Base-by-base conservation (phyloP, 495 filamentous ascomycete genomes). In the Aspergillus saccharolyticus region DNA sequence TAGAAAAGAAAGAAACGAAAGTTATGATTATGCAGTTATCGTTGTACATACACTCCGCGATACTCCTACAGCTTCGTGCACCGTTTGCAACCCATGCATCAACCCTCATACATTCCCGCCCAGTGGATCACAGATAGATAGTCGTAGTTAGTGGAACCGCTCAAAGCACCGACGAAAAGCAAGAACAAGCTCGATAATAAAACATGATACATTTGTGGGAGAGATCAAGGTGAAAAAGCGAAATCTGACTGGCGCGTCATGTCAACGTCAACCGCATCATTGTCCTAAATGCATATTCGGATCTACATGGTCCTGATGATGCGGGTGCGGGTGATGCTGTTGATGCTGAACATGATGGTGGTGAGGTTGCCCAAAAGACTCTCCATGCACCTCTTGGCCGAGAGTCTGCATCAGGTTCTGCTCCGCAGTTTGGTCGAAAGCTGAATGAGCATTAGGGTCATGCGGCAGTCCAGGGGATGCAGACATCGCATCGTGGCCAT, bases 331-430 rank as follows among this genome's bases (percentile, higher is more conserved):
- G 42, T 72, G 73, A 46, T 69, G 70, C n/a, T 66, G 66, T 39
- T 72, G 62, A n/a, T 56, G 62, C 30, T 65, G 63, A 19, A 67
- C 63, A 2, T 60, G 63, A 16, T 68, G 64, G 7, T 63, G 57
- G 20, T 73, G 71, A 30, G 72, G 73, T 45, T 70, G 70, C n/a
- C 62, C 66, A 42, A 71, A 78, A 20, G 68, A 65, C 33, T 73
- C 74, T 12, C 74, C 76, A 49, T 77, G 74, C n/a, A 78, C 74
- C 51, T 78, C 76, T 54, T 78, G 74, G 18, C 72, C 71, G 4
- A 78, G 69, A 9, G 74, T 78, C 61, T 78, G 76, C 69, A 78
- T 78, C 54, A 78, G 60, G 43, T 77, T 78, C 62, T 78, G 76
- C 53, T 78, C 76, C 0, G 73, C 76, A 0, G 74, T 75, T 55